Conservation (phyloP, 108 stramenopile genomes). For the Fragilariopsis cylindrus region DNA sequence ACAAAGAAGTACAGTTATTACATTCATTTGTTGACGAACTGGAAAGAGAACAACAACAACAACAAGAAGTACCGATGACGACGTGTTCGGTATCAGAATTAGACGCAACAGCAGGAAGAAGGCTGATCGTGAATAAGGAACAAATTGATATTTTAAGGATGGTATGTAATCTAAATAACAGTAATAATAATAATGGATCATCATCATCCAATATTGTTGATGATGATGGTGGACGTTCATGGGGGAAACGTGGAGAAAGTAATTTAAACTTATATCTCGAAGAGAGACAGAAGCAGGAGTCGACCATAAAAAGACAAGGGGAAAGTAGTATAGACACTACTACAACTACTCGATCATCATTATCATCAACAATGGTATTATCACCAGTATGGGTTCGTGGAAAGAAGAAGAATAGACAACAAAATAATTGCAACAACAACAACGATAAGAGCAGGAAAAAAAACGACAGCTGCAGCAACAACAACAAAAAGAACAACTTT, state of each 20-base stretch:
- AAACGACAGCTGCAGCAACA: no score
- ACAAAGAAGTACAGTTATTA: neutral
- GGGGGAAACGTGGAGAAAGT: slow-evolving; percentile 1
- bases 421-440: no score
- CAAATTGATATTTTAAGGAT: neutral
- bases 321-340: neutral
- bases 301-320: neutral
- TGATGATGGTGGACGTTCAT: slow-evolving; percentile 5
- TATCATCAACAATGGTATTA: neutral
- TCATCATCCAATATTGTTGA: neutral
- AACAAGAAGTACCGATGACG: neutral
- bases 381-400: slow-evolving; percentile 15
- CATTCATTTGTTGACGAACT: neutral
- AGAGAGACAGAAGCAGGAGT: no score
- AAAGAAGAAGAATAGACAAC: neutral
- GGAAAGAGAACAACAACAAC: neutral
- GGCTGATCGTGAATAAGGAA: neutral
- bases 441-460: no score
- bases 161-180: neutral
- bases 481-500: no score
- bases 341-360: neutral
- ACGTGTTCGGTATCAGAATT: neutral
- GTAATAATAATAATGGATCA: neutral
- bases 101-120: neutral
- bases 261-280: neutral